These are phyloP conservation scores for Betula pendula DNA, from an alignment of 306 rosid genomes.

Conservation along the genomic window DNA sequence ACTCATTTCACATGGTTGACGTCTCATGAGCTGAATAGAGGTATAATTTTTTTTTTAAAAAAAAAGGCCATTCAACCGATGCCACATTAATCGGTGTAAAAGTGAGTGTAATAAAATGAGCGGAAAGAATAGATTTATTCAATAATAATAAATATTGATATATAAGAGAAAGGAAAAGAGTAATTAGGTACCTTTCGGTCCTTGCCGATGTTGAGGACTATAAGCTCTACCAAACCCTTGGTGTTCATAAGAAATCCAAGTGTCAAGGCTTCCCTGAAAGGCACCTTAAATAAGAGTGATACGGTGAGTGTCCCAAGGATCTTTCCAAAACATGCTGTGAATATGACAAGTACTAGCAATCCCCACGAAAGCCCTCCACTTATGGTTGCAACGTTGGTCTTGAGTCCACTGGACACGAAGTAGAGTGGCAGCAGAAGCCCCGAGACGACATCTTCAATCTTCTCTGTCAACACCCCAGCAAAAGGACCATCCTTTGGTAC, in stretches of 20 bases:
- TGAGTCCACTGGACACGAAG: slow-evolving; percentile 70
- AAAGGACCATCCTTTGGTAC: slow-evolving; percentile 75
- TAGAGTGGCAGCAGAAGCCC: slow-evolving; percentile 64
- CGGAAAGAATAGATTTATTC: too few species aligned
- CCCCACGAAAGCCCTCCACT: slow-evolving; percentile 65
- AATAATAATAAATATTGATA: neutral
- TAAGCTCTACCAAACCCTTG: slow-evolving; percentile 76
- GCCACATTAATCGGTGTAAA: too few species aligned
- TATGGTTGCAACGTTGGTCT: slow-evolving; percentile 68
- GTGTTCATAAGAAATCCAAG: slow-evolving; percentile 84
- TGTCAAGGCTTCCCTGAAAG: slow-evolving; percentile 56
- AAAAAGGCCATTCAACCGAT: too few species aligned
- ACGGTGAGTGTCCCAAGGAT: slow-evolving; percentile 52
- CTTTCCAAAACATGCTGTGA: slow-evolving; percentile 71
- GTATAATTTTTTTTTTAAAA: too few species aligned
- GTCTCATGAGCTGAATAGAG: too few species aligned
- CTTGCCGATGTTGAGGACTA: slow-evolving; percentile 80
- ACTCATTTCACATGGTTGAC: too few species aligned
- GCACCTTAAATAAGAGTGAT: slow-evolving; percentile 42
- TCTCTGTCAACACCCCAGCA: slow-evolving; percentile 62
- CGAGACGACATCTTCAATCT: slow-evolving; percentile 64
- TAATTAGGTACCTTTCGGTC: slow-evolving; percentile 63
- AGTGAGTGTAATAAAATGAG: too few species aligned
- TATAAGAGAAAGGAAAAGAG: neutral
- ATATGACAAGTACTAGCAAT: slow-evolving; percentile 51